phyloP scores from a whole-genome alignment of 1,284 basidiomycete species.

The Afroboletus lepidellus region DNA sequence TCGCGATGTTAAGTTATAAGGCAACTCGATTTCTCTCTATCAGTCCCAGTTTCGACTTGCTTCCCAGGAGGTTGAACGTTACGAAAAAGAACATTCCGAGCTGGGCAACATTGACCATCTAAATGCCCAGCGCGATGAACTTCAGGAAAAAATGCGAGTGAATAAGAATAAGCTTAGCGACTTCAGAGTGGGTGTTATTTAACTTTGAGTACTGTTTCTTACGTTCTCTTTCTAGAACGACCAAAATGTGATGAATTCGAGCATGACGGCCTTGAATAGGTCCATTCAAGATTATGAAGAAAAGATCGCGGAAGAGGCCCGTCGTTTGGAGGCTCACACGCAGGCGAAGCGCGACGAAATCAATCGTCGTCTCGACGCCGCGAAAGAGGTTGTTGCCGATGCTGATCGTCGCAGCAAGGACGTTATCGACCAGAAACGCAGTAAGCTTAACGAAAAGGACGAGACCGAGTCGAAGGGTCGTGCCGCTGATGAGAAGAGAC shows the following conservation, averaged over 20 bases:
- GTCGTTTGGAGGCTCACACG: slow-evolving; percentile 54
- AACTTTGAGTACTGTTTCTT: neutral
- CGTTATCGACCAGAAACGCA: slow-evolving; percentile 33
- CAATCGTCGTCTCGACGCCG: slow-evolving; percentile 47
- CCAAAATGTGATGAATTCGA: slow-evolving; percentile 45
- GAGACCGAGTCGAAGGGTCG: slow-evolving; percentile 35
- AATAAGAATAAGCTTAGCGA: slow-evolving; percentile 47
- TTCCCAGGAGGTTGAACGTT: slow-evolving; percentile 45
- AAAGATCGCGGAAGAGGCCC: slow-evolving; percentile 57
- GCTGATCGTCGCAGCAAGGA: slow-evolving; percentile 38
- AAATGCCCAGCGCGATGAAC: slow-evolving; percentile 40
- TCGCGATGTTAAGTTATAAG: neutral
- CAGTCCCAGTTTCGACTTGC: slow-evolving; percentile 42
- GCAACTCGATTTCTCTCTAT: slow-evolving; percentile 2
- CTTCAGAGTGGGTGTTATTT: slow-evolving; percentile 42
- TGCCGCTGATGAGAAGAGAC: slow-evolving; percentile 35
- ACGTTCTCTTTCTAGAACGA: slow-evolving; percentile 41
- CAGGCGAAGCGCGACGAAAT: slow-evolving; percentile 62
- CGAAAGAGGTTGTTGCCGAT: slow-evolving; percentile 36
- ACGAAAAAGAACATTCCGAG: slow-evolving; percentile 47
- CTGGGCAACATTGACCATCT: slow-evolving; percentile 58
- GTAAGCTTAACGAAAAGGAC: slow-evolving; percentile 34
- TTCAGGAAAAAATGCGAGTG: slow-evolving; percentile 45
- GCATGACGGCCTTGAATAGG: slow-evolving; percentile 39
- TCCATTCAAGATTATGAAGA: slow-evolving; percentile 50